Evolutionary conservation across 2,329 filamentous ascomycete species (phyloP).

Genomic region (Pseudogymnoascus sp.): DNA sequence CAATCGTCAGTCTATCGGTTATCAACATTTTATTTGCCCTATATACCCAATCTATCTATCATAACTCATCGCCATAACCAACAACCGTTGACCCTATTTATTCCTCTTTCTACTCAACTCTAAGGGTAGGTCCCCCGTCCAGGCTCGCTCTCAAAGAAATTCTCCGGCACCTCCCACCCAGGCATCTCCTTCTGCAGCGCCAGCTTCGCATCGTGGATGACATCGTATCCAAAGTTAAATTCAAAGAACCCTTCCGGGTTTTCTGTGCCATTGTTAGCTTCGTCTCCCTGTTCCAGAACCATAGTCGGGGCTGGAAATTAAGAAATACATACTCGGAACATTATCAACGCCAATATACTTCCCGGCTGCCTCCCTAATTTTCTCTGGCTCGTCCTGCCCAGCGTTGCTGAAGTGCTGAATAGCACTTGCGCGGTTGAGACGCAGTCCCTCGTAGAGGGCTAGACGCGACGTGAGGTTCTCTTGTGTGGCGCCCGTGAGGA

Average conservation of each 20-base stretch:
- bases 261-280: slow-evolving; percentile 13
- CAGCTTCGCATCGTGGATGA: slow-evolving; percentile 15
- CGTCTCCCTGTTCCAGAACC: neutral
- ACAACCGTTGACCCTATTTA: no score
- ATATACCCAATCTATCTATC: neutral
- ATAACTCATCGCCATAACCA: neutral
- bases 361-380: slow-evolving; percentile 25
- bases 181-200: slow-evolving; percentile 12
- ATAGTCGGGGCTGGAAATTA: neutral
- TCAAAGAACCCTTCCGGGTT: slow-evolving; percentile 22
- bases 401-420: slow-evolving; percentile 35
- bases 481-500: slow-evolving; percentile 15
- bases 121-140: slow-evolving; percentile 16
- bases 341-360: slow-evolving; percentile 23
- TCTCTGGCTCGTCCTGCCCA: slow-evolving; percentile 27
- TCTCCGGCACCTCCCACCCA: slow-evolving; percentile 15
- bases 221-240: slow-evolving; percentile 26
- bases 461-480: slow-evolving; percentile 20
- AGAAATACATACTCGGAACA: slow-evolving; percentile 25
- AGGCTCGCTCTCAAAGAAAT: slow-evolving; percentile 18
- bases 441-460: slow-evolving; percentile 26
- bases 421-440: slow-evolving; percentile 27
- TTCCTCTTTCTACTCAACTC: neutral
- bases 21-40: neutral
- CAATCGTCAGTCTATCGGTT: neutral